Evolutionary conservation across 768 basidiomycete genomes (phyloP).

Genomic region (Lactifluus piperatus): DNA sequence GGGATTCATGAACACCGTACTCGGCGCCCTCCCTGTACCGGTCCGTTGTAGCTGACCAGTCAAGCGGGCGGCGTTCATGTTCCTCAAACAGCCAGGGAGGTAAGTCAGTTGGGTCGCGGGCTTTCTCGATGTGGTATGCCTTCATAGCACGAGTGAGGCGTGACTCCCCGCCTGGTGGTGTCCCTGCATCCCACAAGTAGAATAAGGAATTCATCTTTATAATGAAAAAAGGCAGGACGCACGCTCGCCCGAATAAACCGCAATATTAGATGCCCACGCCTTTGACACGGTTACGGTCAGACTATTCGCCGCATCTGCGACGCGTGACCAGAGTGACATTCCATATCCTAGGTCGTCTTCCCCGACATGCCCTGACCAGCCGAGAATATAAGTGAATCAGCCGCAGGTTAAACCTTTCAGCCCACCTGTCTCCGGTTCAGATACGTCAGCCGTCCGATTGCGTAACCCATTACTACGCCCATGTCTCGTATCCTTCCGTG

Average conservation of each 20-base stretch:
- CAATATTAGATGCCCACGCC: constrained; percentile 36
- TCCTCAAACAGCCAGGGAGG: constrained; percentile 60
- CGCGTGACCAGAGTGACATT: constrained; percentile 45
- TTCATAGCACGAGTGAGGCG: constrained; percentile 58
- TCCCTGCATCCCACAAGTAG: constrained; percentile 27
- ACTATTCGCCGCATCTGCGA: constrained; percentile 43
- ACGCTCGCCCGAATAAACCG: constrained; percentile 17
- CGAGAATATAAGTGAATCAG: constrained; percentile 13
- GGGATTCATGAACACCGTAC: constrained; percentile 16
- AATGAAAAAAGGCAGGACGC: background rate
- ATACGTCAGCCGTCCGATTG: background rate
- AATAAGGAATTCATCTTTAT: background rate
- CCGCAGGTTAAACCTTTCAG: background rate
- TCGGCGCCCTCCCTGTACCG: constrained; percentile 8
- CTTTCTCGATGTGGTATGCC: constrained; percentile 56
- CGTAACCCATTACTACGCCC: constrained; percentile 1
- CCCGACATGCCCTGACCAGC: background rate
- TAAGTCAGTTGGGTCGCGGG: constrained; percentile 45
- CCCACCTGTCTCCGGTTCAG: constrained; percentile 2
- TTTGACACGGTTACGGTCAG: constrained; percentile 50
- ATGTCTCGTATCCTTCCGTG: background rate
- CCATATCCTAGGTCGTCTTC: constrained; percentile 29
- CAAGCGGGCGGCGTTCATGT: constrained; percentile 37
- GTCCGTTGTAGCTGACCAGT: constrained; percentile 18
- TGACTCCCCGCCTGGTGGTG: constrained; percentile 48